Evolutionary conservation across 176 grass and related monocot genomes (phyloP).

Genomic region (maize (Zea mays)): DNA sequence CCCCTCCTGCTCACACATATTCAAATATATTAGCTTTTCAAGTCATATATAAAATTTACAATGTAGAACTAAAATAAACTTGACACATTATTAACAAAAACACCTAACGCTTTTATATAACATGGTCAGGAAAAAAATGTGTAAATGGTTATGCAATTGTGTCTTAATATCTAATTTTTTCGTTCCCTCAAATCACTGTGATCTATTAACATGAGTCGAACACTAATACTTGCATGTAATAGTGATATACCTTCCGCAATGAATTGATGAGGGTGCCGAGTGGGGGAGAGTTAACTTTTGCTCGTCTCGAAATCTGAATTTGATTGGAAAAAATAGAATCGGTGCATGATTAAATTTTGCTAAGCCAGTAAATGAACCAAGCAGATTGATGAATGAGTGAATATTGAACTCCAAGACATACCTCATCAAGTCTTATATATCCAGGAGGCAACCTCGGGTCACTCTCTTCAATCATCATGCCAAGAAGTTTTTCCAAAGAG

Average conservation of each 20-base stretch:
- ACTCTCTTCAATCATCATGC: constrained; percentile 80
- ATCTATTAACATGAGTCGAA: constrained; percentile 6
- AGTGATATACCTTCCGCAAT: constrained; percentile 57
- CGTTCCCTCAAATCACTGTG: background rate
- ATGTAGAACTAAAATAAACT: background rate
- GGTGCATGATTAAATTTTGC: background rate
- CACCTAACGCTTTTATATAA: background rate
- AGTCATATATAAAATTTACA: background rate
- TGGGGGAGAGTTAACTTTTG: constrained; percentile 77
- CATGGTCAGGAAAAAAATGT: background rate
- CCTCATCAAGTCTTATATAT: constrained; percentile 94
- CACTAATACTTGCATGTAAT: constrained; percentile 17
- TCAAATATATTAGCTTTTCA: constrained; percentile 19
- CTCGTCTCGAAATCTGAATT: constrained; percentile 77
- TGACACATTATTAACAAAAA: constrained; percentile 12
- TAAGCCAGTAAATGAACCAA: constrained; percentile 20
- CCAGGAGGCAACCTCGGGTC: constrained; percentile 72
- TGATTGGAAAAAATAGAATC: constrained; percentile 9
- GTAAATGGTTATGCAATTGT: background rate
- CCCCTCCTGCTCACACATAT: constrained; percentile 63
- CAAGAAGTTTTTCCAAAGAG: constrained; percentile 77
- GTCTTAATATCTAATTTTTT: background rate
- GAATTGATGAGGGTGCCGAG: constrained; percentile 59
- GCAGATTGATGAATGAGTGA: constrained; percentile 4
- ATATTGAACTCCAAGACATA: constrained; percentile 29